Base-by-base conservation (phyloP, 139 green algal genomes). In the Edaphochlamys debaryana region DNA sequence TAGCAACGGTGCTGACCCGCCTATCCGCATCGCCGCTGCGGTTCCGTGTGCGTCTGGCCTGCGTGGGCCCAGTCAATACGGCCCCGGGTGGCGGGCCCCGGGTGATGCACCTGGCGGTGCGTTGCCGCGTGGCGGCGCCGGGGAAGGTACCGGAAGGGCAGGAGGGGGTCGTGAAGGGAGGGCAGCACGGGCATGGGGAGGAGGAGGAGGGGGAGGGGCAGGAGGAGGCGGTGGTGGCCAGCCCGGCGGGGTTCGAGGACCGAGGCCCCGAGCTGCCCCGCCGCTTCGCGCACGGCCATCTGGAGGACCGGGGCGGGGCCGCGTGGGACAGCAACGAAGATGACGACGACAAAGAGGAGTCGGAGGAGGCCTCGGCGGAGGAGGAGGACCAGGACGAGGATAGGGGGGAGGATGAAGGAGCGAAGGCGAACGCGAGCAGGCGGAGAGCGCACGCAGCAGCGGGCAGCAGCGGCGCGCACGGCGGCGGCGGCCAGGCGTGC, bases 201-300 rank as follows among this genome's bases (percentile, higher is more conserved):
- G n/a, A n/a, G n/a, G n/a, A n/a, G n/a, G n/a, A n/a, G n/a, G n/a
- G n/a, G n/a, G n/a, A n/a, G n/a, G n/a, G n/a, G n/a, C n/a, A n/a
- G n/a, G n/a, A n/a, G n/a, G n/a, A n/a, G n/a, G 60, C 27, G 60
- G 25, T 17, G 0, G 32, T 52, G 2, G 42, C 76, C 13, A 54
- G n/a, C 19, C 76, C 76, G 13, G 45, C 42, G 1, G 63, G 63
- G 17, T 82, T 82, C 40, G 41, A 7, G 3, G 60, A 82, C 41
- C 76, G 76, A 0, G 76, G 76, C 1, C 76, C 76, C 0, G 60
- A 73, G 76, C 32, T 82, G 32, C 42, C 76, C 13, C 63, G 76
- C 22, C 76, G 76, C 41, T 64, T 82, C n/a, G 76, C 45, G 17
- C 76, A 73, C 22, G 60, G 62, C 62, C 23, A 52, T 42, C 9